Conservation (phyloP, 2,329 filamentous ascomycete species). For the Fusarium penzigii region DNA sequence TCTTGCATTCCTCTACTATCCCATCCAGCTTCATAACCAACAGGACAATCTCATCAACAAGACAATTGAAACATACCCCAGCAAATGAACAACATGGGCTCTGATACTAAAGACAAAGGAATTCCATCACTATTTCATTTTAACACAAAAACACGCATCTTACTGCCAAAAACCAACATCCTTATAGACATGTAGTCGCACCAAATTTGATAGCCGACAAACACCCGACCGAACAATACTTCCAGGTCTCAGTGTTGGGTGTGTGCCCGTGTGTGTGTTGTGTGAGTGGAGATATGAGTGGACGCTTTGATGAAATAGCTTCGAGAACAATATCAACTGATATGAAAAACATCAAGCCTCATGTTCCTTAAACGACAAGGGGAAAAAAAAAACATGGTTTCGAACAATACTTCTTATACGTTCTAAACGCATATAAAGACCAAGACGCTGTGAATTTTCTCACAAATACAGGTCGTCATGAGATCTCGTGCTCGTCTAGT, state of each 20-base stretch:
- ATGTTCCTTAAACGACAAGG: slow-evolving; percentile 19
- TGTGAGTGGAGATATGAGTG: slow-evolving; percentile 13
- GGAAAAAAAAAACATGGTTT: slow-evolving; percentile 22
- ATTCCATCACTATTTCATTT: background rate
- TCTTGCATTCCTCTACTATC: too few relatives aligned
- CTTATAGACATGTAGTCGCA: background rate
- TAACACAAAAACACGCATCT: background rate
- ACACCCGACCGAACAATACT: background rate
- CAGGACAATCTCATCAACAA: background rate
- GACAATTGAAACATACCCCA: slow-evolving; percentile 13
- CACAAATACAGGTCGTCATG: slow-evolving; percentile 23
- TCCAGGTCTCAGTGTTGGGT: background rate
- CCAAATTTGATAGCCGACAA: background rate
- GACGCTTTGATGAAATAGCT: slow-evolving; percentile 22
- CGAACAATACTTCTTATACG: too few relatives aligned
- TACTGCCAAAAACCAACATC: background rate
- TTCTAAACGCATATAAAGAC: too few relatives aligned
- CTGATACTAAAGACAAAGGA: too few relatives aligned
- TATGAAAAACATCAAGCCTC: slow-evolving; percentile 14
- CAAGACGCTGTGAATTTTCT: too few relatives aligned
- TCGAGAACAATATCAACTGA: slow-evolving; percentile 31
- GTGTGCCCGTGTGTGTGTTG: slow-evolving; percentile 30
- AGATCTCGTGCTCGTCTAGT: slow-evolving; percentile 30
- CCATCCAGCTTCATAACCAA: too few relatives aligned
- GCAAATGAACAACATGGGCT: too few relatives aligned